These are phyloP conservation scores for Penicillium digitatum DNA, from an alignment of 2,329 filamentous ascomycete genomes.

Conservation along the genomic window DNA sequence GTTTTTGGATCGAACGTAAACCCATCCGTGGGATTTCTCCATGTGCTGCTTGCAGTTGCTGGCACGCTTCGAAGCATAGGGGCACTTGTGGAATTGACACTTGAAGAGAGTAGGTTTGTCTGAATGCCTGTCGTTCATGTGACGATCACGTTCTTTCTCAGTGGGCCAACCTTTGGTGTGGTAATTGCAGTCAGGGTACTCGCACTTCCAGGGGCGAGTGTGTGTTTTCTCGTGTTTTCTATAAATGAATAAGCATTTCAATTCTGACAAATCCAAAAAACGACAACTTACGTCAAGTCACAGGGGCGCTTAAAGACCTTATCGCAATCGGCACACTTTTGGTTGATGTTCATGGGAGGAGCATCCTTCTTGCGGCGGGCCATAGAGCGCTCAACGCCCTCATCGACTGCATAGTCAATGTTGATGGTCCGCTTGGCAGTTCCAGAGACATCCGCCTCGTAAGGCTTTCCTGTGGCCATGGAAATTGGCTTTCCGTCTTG, in stretches of 20 bases:
- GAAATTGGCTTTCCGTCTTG: constrained; percentile 77
- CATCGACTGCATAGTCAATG: constrained; percentile 58
- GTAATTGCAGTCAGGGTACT: constrained; percentile 79
- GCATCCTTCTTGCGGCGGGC: constrained; percentile 92
- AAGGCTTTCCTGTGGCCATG: constrained; percentile 64
- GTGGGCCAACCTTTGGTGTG: constrained; percentile 88
- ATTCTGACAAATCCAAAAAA: neutral
- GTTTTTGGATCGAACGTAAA: constrained; percentile 87
- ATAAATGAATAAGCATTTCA: constrained; percentile 7
- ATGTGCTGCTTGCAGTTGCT: constrained; percentile 98
- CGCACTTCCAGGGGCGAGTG: constrained; percentile 92
- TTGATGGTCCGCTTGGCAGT: constrained; percentile 53
- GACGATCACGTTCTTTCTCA: constrained; percentile 94
- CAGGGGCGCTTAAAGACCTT: constrained; percentile 97
- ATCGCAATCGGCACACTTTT: constrained; percentile 76
- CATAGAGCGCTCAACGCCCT: constrained; percentile 89
- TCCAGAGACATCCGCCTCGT: constrained; percentile 47
- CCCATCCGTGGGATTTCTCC: constrained; percentile 92
- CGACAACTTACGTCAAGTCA: constrained; percentile 64
- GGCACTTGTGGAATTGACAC: constrained; percentile 78
- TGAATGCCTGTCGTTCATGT: constrained; percentile 95
- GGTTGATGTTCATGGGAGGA: constrained; percentile 74
- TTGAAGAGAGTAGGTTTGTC: constrained; percentile 72
- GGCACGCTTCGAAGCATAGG: constrained; percentile 91
- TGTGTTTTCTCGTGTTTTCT: constrained; percentile 96